A percentile compares a stretch with the other conserved stretches of the same genome.
Evolutionary conservation across 164 flowering plant species (phyloP).

Genomic region (Tetracentron sinense): DNA sequence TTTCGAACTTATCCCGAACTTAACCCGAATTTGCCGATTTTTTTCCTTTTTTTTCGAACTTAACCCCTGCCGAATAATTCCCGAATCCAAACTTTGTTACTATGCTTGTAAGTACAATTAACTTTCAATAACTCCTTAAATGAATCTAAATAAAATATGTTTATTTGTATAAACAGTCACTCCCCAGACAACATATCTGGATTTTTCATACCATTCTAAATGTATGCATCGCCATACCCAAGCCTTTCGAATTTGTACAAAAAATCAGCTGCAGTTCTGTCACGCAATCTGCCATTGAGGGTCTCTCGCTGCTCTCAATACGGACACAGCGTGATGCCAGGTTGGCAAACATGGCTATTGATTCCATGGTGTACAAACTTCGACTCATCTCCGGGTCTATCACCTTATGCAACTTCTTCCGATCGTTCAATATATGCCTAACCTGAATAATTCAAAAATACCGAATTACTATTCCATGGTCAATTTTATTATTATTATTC

Average conservation of each 20-base stretch:
- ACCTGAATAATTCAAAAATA: slow-evolving; percentile 46
- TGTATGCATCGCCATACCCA: slow-evolving; percentile 43
- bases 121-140: background rate
- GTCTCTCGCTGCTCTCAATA: slow-evolving; percentile 75
- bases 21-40: too few relatives aligned
- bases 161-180: background rate
- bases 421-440: slow-evolving; percentile 64
- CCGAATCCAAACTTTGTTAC: too few relatives aligned
- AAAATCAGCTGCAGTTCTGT: slow-evolving; percentile 67
- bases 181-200: background rate
- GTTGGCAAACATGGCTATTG: slow-evolving; percentile 78
- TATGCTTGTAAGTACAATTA: background rate
- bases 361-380: slow-evolving; percentile 71
- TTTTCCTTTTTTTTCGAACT: too few relatives aligned
- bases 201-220: slow-evolving; percentile 38
- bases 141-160: background rate
- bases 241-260: slow-evolving; percentile 56
- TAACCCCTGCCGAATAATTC: too few relatives aligned
- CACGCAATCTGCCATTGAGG: slow-evolving; percentile 74
- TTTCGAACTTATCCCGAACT: too few relatives aligned
- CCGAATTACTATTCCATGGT: background rate
- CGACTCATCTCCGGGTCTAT: slow-evolving; percentile 76
- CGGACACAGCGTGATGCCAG: slow-evolving; percentile 92
- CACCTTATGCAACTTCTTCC: slow-evolving; percentile 75
- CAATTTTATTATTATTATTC: background rate